Evolutionary conservation across 495 filamentous ascomycete genomes (phyloP), one percentile per base, ranked within the genome.

Genomic region (Penicillium desertorum): DNA sequence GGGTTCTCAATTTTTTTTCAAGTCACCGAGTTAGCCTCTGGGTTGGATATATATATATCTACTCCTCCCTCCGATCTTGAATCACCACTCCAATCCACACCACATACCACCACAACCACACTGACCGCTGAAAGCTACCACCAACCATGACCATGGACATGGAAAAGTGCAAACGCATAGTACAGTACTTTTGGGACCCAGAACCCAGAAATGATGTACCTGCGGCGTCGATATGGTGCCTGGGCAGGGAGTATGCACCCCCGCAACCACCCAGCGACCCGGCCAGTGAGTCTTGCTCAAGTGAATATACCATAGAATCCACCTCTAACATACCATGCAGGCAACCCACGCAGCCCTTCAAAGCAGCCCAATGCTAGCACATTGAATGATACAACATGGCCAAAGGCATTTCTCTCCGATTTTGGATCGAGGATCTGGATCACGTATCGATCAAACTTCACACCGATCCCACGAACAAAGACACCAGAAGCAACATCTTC

Each of bases 391-490:
- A 49, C 50, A 23, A 59, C 50, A 25, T 99, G 95, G 95, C 95
- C 95, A 23, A 74, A 83, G 10, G 80, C 81, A 4, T 99, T 98
- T 63, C 73, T 98, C 51, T 87, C 90, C 49, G 95, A 99, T 69
- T 96, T 98, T 63, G 92, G 96, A 70, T 91, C 91, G 6, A 83
- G 84, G 54, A 84, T 96, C 70, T 99, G 95, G 95, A 88, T 99
- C 78, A 97, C 94, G 11, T 99, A 99, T 65, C 87, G 95, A 45
- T 93, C 86, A 22, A 87, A 87, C 62, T 99, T 99, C 66, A 76
- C 86, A 5, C 76, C 84, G 3, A 99, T 99, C 69, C 81, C 88
- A n/a, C 87, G 82, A 67, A 88, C 85, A 12, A 76, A 83, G n/a
- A 86, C 90, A 50, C 83, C 86, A 0, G 83, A 84, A 58, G 87